Evolutionary conservation across 2,329 filamentous ascomycete genomes (phyloP), one percentile per base, ranked within the genome.

Genomic region (Paecilomyces niveus): DNA sequence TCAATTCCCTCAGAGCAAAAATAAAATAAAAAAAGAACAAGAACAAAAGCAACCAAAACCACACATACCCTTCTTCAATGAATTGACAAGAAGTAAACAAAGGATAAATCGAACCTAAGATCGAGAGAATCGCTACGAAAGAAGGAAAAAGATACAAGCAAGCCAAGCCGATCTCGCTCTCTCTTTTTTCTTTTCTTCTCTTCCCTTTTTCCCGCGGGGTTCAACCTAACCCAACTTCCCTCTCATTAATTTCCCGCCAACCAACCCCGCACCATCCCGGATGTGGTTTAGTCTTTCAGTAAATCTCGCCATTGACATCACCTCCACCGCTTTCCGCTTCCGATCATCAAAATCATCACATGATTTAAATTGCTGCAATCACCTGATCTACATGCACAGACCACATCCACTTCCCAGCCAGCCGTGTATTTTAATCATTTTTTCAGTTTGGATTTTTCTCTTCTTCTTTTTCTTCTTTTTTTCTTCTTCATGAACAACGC

Each of bases 401-500:
- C 55, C 1, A 55, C 60, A 59, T 60, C 57, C 60, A 56, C 55
- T 54, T 45, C 69, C 70, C 63, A 55, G 70, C 61, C 61, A 7
- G 0, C 18, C 65, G 63, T 60, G 59, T 63, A 57, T 64, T 63
- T 64, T 60, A 61, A 64, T 60, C 24, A 3, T 54, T 53, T 58
- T 26, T 61, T 58, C 8, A 22, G n/a, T 53, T 62, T 53, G 62
- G 61, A 63, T 66, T 54, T 62, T 62, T 57, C 59, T 63, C 63
- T 62, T 61, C 33, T 59, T 65, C n/a, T n/a, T 64, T 64, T 67
- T 60, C 64, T 66, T 67, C 62, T 65, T 69, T 67, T 67, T 67
- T 64, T 67, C 72, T 67, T 75, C 71, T 72, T 68, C 73, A 79
- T 80, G 79, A 83, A 82, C 80, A 83, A 83, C 81, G 81, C 81